A percentile compares a stretch with the other conserved stretches of the same genome.
Conservation (phyloP, 1,139 yeast species). For the Nematodospora anomalae region DNA sequence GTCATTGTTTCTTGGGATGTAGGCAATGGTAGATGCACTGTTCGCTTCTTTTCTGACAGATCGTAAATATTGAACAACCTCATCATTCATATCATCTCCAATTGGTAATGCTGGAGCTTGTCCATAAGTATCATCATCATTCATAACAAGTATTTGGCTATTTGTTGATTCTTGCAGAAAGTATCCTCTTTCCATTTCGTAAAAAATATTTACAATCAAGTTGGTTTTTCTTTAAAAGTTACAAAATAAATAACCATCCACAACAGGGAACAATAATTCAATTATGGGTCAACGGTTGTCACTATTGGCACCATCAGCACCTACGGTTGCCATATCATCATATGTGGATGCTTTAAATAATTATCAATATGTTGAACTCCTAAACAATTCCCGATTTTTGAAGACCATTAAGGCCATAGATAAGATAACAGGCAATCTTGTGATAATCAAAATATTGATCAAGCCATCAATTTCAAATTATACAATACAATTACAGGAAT, state of each 20-base stretch:
- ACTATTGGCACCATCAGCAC: constrained; percentile 83
- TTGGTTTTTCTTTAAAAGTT: no score
- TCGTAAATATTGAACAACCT: constrained; percentile 28
- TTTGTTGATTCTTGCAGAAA: not conserved
- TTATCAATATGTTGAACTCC: constrained; percentile 69
- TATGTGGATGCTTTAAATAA: constrained; percentile 77
- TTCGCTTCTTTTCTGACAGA: constrained; percentile 35
- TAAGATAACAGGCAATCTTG: constrained; percentile 56
- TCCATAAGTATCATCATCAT: constrained; percentile 12
- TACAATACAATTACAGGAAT: constrained; percentile 32
- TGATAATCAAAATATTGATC: constrained; percentile 77
- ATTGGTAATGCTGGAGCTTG: constrained; percentile 27
- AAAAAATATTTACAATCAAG: no score
- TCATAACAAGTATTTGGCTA: not conserved
- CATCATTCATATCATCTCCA: constrained; percentile 15
- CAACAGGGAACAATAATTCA: not conserved
- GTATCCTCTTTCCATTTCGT: not conserved
- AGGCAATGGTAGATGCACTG: constrained; percentile 19
- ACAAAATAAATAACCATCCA: not conserved
- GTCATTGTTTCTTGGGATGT: not conserved
- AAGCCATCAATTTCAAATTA: constrained; percentile 59
- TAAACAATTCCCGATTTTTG: constrained; percentile 77
- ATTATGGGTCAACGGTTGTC: constrained; percentile 87
- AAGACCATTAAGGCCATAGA: constrained; percentile 81
- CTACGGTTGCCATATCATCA: constrained; percentile 88